These are phyloP conservation scores for Bjerkandera adusta DNA, from an alignment of 1,284 basidiomycete species.

Conservation along the genomic window DNA sequence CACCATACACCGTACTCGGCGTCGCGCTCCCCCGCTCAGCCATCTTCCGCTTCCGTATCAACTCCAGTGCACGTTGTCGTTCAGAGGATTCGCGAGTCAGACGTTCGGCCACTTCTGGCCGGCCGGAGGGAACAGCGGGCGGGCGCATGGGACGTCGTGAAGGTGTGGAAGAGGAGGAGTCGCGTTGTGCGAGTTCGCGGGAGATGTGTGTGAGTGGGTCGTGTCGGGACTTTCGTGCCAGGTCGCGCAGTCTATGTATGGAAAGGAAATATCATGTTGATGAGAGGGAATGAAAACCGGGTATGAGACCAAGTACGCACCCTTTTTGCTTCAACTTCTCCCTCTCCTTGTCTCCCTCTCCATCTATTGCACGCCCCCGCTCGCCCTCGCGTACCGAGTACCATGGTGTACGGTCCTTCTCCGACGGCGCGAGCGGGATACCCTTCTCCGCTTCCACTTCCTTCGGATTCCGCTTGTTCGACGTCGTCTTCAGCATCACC, in stretches of 20 bases:
- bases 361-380: constrained; percentile 20
- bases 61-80: constrained; percentile 65
- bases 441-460: constrained; percentile 61
- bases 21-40: constrained; percentile 62
- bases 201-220: constrained; percentile 76
- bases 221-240: constrained; percentile 56
- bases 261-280: no score
- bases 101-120: constrained; percentile 50
- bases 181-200: constrained; percentile 48
- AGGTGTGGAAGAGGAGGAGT: constrained; percentile 13
- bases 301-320: no score
- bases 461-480: constrained; percentile 38
- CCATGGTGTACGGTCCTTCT: constrained; percentile 77
- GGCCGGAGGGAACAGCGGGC: constrained; percentile 23
- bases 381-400: constrained; percentile 47
- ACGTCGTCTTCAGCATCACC: constrained; percentile 40
- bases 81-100: constrained; percentile 70
- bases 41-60: constrained; percentile 64
- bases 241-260: constrained; percentile 61
- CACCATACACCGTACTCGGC: constrained; percentile 64
- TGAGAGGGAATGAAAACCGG: no score
- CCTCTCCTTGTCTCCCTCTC: constrained; percentile 25
- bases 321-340: no score
- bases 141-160: constrained; percentile 22
- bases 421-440: constrained; percentile 65